phyloP scores from a whole-genome alignment of 148 eudicot species.

The Rheum nobile region DNA sequence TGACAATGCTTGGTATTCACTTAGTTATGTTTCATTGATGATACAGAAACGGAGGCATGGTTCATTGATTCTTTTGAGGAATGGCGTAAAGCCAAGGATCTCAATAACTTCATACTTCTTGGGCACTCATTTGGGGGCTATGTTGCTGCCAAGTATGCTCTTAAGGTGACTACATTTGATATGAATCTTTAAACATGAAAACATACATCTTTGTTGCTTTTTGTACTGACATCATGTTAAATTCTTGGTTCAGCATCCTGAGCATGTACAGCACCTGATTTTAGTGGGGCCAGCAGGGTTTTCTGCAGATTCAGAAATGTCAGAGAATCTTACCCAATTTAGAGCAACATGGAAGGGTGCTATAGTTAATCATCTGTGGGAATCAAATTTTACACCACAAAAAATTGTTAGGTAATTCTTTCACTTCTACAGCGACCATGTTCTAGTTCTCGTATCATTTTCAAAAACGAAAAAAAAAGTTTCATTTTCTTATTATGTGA shows the following conservation, averaged over 20 bases:
- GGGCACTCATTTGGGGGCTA: constrained; percentile 99
- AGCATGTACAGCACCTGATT: constrained; percentile 81
- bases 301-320: constrained; percentile 53
- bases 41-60: constrained; percentile 96
- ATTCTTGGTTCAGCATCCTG: constrained; percentile 58
- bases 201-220: not conserved
- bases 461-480: no score
- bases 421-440: not conserved
- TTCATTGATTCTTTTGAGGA: constrained; percentile 92
- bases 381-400: constrained; percentile 89
- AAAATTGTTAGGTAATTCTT: constrained; percentile 60
- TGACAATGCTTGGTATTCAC: not conserved
- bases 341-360: constrained; percentile 93
- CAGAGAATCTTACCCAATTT: constrained; percentile 54
- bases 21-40: not conserved
- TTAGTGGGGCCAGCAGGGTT: constrained; percentile 92
- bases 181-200: constrained; percentile 1
- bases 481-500: not conserved
- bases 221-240: not conserved
- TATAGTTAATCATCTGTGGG: constrained; percentile 83
- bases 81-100: constrained; percentile 86
- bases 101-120: constrained; percentile 67
- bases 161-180: constrained; percentile 40
- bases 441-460: not conserved
- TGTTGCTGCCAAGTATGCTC: constrained; percentile 90